Percentiles rank a stretch among this genome's conserved stretches.
Conservation (phyloP, 345 rosid species). For the Angophora floribunda region DNA sequence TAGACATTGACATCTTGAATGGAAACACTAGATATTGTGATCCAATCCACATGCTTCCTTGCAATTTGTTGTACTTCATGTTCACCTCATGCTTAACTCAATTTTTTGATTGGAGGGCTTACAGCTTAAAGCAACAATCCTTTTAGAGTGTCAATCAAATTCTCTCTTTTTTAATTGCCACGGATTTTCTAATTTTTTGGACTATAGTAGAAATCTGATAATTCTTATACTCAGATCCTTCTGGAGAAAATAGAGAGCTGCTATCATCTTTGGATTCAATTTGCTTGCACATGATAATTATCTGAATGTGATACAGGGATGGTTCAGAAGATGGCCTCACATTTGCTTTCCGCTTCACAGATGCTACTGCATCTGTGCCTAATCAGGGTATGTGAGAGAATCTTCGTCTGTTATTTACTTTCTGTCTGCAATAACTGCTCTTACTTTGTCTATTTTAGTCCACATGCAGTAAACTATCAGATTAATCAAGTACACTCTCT, state of each 20-base stretch:
- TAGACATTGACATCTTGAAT: not conserved
- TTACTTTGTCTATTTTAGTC: not conserved
- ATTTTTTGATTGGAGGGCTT: not conserved
- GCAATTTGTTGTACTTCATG: not conserved
- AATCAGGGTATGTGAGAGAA: conserved; percentile 63
- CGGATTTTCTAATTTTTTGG: not conserved
- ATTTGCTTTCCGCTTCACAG: conserved; percentile 96
- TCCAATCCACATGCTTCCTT: not conserved
- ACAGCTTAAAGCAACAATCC: not conserved
- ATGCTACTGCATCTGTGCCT: conserved; percentile 62
- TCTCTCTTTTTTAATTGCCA: not conserved
- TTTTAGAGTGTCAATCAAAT: not conserved
- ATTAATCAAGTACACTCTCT: not conserved
- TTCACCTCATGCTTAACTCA: not conserved
- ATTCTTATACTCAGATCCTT: not conserved
- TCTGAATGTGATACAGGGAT: conserved; percentile 47
- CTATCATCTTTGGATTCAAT: not conserved
- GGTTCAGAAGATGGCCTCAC: conserved; percentile 86
- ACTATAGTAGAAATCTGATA: not conserved
- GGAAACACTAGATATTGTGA: not conserved
- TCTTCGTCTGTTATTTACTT: not conserved
- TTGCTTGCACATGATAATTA: not conserved
- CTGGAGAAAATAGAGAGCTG: not conserved
- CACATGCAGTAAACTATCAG: not conserved
- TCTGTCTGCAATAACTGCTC: not conserved